A percentile compares a stretch with the other conserved stretches of the same genome.
These are phyloP conservation scores for Byssothecium circinans DNA, from an alignment of 2,329 filamentous ascomycete species.

Conservation along the genomic window DNA sequence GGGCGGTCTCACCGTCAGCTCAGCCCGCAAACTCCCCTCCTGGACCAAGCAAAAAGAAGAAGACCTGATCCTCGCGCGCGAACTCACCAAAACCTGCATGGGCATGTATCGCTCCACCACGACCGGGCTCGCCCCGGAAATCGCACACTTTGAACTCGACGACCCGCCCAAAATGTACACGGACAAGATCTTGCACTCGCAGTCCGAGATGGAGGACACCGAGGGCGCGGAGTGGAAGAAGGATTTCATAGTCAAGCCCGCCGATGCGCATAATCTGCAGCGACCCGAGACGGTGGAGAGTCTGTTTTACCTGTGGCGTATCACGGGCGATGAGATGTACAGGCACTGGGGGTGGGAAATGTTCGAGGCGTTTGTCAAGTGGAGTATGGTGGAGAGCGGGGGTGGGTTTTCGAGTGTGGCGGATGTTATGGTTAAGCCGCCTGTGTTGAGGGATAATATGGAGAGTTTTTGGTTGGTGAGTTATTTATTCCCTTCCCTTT, in stretches of 20 bases:
- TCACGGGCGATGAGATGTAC: slow-evolving; percentile 87
- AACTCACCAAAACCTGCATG: slow-evolving; percentile 97
- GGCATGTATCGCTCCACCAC: slow-evolving; percentile 91
- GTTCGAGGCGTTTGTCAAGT: slow-evolving; percentile 87
- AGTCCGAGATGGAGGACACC: slow-evolving; percentile 35
- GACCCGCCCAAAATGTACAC: slow-evolving; percentile 65
- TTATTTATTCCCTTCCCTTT: slow-evolving; percentile 20
- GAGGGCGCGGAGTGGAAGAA: slow-evolving; percentile 67
- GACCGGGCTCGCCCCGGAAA: slow-evolving; percentile 92
- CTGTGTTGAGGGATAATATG: slow-evolving; percentile 82
- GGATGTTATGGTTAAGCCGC: slow-evolving; percentile 73
- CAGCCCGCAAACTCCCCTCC: slow-evolving; percentile 68
- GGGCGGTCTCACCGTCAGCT: slow-evolving; percentile 71
- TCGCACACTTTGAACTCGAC: slow-evolving; percentile 83
- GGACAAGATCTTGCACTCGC: slow-evolving; percentile 50
- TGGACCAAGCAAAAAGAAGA: slow-evolving; percentile 83
- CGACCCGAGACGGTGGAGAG: slow-evolving; percentile 96
- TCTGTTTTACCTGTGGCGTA: slow-evolving; percentile 97
- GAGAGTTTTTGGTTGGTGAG: slow-evolving; percentile 96
- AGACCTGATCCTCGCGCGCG: slow-evolving; percentile 82
- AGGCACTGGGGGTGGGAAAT: slow-evolving; percentile 98
- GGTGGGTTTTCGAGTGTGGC: slow-evolving; percentile 81
- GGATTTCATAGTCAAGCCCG: slow-evolving; percentile 77
- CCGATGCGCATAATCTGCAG: slow-evolving; percentile 91
- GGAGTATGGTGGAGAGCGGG: slow-evolving; percentile 76